Base-by-base conservation (phyloP, 2,329 filamentous ascomycete genomes). In the Fusarium odoratissimum region DNA sequence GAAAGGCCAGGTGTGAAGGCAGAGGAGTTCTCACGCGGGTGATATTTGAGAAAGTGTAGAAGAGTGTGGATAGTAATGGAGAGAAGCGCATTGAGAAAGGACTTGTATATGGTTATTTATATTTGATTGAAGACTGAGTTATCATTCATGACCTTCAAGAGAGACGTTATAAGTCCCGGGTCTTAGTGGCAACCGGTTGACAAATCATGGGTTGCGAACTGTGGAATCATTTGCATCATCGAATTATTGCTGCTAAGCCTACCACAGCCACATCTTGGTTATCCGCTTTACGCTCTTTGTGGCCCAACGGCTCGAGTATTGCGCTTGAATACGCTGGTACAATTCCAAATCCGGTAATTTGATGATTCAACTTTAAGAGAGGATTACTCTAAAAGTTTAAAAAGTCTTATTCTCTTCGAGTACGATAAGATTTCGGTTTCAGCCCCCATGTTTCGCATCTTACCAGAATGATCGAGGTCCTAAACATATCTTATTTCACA, bases 1-100 rank as follows among this genome's bases (percentile, higher is more conserved):
- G 79, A 31, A 75, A 72, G 42, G 72, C 64, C 64, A 73, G 52
- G 74, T 71, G 70, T 69, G 65, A 71, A 46, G 60, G 66, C 51
- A 79, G 66, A 54, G 77, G 75, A 68, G 80, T 75, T 75, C 79
- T 79, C 60, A 78, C 75, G 60, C 83, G 82, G 51, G 83, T 82
- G 45, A 86, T 79, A 75, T 80, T 84, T 68, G 85, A 86, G 67
- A 89, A 78, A 8, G 84, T 83, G 77, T 83, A 86, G 72, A 87
- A 75, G 66, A 90, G 77, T 58, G 81, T 84, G 61, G 86, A 82
- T 61, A 87, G 76, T 57, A 86, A 79, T 56, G 82, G 84, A 74
- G 83, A 84, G 75, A 89, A 83, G 77, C 85, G 86, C 87, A 90
- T 90, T 67, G 69, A 45, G 45, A 55, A 31, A 30, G 23, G 51